Percentiles rank a stretch among this genome's conserved stretches.
These are phyloP conservation scores for Tulasnella sp. DNA, from an alignment of 768 basidiomycete genomes.

Conservation along the genomic window DNA sequence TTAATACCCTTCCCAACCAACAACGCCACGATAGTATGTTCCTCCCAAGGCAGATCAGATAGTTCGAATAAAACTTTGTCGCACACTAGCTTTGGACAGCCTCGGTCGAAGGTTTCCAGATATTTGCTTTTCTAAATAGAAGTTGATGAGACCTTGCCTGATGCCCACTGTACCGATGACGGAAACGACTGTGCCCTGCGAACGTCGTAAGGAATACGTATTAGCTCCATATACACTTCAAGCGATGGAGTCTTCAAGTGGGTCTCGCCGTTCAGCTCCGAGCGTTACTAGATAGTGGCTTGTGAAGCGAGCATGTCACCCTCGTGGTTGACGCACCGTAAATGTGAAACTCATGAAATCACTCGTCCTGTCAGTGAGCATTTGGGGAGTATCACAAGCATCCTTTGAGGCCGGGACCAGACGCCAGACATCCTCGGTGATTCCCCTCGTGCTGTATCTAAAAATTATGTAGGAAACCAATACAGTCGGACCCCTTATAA, in stretches of 20 bases:
- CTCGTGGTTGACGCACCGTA: neutral
- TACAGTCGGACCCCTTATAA: too few relatives aligned
- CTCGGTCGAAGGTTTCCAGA: neutral
- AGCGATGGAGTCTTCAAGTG: too few relatives aligned
- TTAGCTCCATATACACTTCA: too few relatives aligned
- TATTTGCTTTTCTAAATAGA: neutral
- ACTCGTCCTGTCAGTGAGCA: neutral
- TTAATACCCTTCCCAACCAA: neutral
- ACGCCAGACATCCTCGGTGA: too few relatives aligned
- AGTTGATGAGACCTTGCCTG: neutral
- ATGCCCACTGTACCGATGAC: constrained; percentile 1
- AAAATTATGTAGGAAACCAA: too few relatives aligned
- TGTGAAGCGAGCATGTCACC: neutral
- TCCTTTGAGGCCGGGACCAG: neutral
- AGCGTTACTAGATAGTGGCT: neutral
- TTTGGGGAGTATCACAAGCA: neutral
- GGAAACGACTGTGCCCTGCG: neutral
- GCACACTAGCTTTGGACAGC: neutral
- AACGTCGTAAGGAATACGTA: neutral
- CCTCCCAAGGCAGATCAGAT: neutral
- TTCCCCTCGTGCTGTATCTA: too few relatives aligned
- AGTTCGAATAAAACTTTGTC: neutral
- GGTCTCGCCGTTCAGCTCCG: too few relatives aligned
- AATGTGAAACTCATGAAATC: neutral
- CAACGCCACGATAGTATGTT: constrained; percentile 4